These are phyloP conservation scores for Didymella glomerata DNA, from an alignment of 2,329 filamentous ascomycete genomes.

Conservation along the genomic window DNA sequence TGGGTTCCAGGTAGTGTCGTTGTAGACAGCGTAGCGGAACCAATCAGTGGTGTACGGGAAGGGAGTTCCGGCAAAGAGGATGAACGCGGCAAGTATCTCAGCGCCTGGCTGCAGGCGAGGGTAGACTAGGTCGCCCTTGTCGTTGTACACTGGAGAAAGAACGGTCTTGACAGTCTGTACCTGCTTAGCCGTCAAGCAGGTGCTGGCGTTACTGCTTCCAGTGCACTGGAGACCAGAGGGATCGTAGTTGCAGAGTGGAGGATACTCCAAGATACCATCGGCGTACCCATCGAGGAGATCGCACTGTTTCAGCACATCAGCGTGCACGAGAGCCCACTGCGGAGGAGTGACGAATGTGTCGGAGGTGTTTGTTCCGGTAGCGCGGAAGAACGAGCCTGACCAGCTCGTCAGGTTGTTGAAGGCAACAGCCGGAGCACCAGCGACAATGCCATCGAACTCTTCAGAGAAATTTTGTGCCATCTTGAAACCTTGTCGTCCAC, in stretches of 20 bases:
- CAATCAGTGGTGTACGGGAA: slow-evolving; percentile 59
- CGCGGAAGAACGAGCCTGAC: slow-evolving; percentile 43
- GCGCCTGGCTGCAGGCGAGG: slow-evolving; percentile 61
- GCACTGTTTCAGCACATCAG: slow-evolving; percentile 59
- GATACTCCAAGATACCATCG: slow-evolving; percentile 60
- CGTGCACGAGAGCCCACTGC: slow-evolving; percentile 53
- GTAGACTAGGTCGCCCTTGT: slow-evolving; percentile 58
- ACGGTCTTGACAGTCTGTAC: slow-evolving; percentile 55
- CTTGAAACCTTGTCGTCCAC: slow-evolving; percentile 50
- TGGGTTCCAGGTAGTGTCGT: slow-evolving; percentile 55
- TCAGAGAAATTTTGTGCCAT: slow-evolving; percentile 46
- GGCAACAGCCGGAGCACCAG: slow-evolving; percentile 45
- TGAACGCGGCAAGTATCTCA: slow-evolving; percentile 51
- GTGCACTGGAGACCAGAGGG: slow-evolving; percentile 52
- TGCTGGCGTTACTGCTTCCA: slow-evolving; percentile 41
- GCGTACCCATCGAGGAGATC: slow-evolving; percentile 59
- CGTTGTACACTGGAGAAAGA: slow-evolving; percentile 54
- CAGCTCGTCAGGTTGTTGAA: slow-evolving; percentile 49
- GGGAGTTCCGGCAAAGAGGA: slow-evolving; percentile 52
- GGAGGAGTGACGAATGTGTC: slow-evolving; percentile 51
- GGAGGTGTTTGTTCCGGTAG: slow-evolving; percentile 39
- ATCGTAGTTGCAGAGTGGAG: slow-evolving; percentile 55
- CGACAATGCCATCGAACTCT: slow-evolving; percentile 51
- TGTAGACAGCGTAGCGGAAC: slow-evolving; percentile 60
- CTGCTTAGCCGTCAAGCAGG: slow-evolving; percentile 57